These are phyloP conservation scores for Obba rivulosa DNA, from an alignment of 768 basidiomycete species.

Conservation along the genomic window DNA sequence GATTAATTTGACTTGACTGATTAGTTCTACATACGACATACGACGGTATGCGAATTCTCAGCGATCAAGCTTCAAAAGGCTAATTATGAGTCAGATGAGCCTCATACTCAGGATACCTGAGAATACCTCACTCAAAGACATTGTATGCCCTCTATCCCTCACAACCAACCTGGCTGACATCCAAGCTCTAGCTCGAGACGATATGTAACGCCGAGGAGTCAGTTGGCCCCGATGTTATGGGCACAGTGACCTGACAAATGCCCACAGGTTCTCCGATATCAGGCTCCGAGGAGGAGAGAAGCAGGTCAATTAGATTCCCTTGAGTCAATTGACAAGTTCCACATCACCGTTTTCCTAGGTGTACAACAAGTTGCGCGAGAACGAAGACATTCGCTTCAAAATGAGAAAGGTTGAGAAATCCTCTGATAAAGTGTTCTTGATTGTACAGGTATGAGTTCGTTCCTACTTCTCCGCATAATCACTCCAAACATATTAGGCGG, in stretches of 20 bases:
- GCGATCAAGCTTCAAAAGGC: background rate
- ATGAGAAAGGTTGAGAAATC: conserved; percentile 66
- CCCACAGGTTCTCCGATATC: conserved; percentile 54
- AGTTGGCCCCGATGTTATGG: conserved; percentile 10
- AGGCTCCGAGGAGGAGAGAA: conserved; percentile 77
- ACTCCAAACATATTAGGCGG: conserved; percentile 41
- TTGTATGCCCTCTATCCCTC: conserved; percentile 38
- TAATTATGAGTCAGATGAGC: conserved; percentile 57
- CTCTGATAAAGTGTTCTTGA: conserved; percentile 72
- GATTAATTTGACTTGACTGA: background rate
- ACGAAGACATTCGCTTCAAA: conserved; percentile 77
- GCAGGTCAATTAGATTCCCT: conserved; percentile 33
- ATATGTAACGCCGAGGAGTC: conserved; percentile 68
- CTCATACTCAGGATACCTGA: conserved; percentile 55
- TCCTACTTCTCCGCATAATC: background rate
- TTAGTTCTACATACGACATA: conserved; percentile 72
- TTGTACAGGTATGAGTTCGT: conserved; percentile 58
- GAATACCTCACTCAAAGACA: conserved; percentile 53
- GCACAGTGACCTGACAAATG: conserved; percentile 1
- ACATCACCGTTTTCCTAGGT: conserved; percentile 24
- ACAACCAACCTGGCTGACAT: conserved; percentile 1
- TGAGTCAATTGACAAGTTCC: no score
- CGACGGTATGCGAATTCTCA: conserved; percentile 41
- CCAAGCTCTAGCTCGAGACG: conserved; percentile 48
- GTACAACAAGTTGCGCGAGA: conserved; percentile 63